Conservation (phyloP, 2,329 filamentous ascomycete species). For the Dissoconium aciculare region DNA sequence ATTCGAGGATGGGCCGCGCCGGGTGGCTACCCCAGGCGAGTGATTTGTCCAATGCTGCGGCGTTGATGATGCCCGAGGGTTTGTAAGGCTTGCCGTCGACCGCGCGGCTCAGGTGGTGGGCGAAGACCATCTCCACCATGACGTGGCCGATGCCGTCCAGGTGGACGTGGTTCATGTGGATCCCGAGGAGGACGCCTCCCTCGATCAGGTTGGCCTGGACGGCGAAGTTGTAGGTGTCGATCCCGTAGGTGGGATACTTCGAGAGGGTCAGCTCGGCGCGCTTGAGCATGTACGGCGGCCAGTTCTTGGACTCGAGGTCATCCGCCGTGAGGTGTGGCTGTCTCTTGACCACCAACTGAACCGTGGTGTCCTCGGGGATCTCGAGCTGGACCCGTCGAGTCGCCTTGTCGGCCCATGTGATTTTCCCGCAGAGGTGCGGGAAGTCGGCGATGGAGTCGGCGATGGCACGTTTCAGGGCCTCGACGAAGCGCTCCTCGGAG, state of each 20-base stretch:
- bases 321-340: slow-evolving; percentile 4
- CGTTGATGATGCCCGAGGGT: slow-evolving; percentile 4
- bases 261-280: slow-evolving; percentile 5
- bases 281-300: slow-evolving; percentile 4
- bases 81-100: slow-evolving; percentile 3
- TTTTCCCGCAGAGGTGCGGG: slow-evolving; percentile 5
- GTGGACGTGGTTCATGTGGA: slow-evolving; percentile 10
- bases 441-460: slow-evolving; percentile 5
- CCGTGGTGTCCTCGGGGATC: slow-evolving; percentile 7
- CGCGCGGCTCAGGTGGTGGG: slow-evolving; percentile 7
- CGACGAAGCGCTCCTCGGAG: slow-evolving; percentile 4
- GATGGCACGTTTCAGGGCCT: slow-evolving; percentile 5
- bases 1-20: slow-evolving; percentile 6
- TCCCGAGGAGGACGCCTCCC: slow-evolving; percentile 6
- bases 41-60: slow-evolving; percentile 7
- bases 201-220: slow-evolving; percentile 9
- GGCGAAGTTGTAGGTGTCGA: slow-evolving; percentile 8
- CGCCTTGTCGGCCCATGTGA: slow-evolving; percentile 6
- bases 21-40: slow-evolving; percentile 4
- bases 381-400: slow-evolving; percentile 4
- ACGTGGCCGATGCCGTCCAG: slow-evolving; percentile 7
- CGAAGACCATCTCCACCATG: slow-evolving; percentile 5
- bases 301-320: slow-evolving; percentile 7
- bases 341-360: slow-evolving; percentile 6
- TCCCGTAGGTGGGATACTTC: slow-evolving; percentile 3